Conservation (phyloP, 148 eudicot species). For the Arbutus unedo region DNA sequence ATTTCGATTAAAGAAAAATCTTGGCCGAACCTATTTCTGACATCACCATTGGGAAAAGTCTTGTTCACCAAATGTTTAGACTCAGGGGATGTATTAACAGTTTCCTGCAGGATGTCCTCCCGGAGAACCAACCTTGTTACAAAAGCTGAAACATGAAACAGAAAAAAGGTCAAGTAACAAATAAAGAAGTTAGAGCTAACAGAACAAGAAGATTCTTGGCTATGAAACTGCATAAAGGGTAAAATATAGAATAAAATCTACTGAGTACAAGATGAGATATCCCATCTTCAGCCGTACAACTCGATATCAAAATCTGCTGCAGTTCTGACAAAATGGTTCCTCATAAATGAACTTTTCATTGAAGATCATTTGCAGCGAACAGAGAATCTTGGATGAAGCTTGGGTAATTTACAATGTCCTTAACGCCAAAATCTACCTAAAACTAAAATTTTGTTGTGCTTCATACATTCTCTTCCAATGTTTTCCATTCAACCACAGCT, state of each 20-base stretch:
- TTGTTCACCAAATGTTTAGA: constrained; percentile 28
- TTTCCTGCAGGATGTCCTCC: constrained; percentile 36
- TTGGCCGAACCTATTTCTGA: constrained; percentile 17
- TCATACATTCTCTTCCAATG: neutral
- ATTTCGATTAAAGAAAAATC: constrained; percentile 27
- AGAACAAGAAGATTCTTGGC: neutral
- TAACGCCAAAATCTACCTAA: neutral
- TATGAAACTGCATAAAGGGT: neutral
- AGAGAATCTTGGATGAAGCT: neutral
- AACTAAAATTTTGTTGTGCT: neutral
- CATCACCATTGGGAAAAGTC: constrained; percentile 32
- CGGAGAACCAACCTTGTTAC: constrained; percentile 41
- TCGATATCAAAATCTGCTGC: neutral
- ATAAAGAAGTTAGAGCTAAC: neutral
- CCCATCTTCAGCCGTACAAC: neutral
- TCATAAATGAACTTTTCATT: no score
- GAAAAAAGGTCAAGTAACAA: neutral
- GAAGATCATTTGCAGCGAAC: neutral
- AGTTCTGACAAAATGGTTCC: neutral
- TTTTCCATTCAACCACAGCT: neutral
- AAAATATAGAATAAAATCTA: neutral
- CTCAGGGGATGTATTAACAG: constrained; percentile 37
- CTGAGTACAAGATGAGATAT: neutral
- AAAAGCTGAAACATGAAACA: constrained; percentile 49
- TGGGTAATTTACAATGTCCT: neutral